phyloP scores from a whole-genome alignment of 768 basidiomycete species.

The Mycena galericulata region DNA sequence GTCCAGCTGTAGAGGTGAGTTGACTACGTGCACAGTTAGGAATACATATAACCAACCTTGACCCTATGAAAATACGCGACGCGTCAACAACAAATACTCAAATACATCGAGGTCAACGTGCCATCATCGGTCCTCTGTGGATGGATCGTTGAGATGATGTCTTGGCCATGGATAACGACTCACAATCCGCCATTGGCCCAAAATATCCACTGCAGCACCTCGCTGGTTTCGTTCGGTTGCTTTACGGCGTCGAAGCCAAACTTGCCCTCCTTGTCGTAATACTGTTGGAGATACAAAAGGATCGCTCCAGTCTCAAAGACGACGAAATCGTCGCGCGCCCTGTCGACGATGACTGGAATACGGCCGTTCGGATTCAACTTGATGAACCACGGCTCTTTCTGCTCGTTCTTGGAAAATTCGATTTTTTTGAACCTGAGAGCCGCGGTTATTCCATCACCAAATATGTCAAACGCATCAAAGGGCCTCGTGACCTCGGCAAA shows the following conservation, averaged over 20 bases:
- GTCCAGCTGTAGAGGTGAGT: conserved; percentile 13
- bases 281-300: conserved; percentile 55
- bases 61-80: not conserved
- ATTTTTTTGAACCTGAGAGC: conserved; percentile 33
- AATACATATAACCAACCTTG: not conserved
- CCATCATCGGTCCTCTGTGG: conserved; percentile 34
- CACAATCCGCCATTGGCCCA: conserved; percentile 46
- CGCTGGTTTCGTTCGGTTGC: conserved; percentile 48
- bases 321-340: conserved; percentile 43
- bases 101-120: not conserved
- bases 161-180: not conserved
- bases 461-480: too few relatives aligned
- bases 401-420: conserved; percentile 33
- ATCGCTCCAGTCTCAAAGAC: conserved; percentile 62
- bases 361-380: conserved; percentile 56
- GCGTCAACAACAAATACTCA: not conserved
- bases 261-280: conserved; percentile 56
- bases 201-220: conserved; percentile 62
- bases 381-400: conserved; percentile 51
- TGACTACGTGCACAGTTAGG: not conserved
- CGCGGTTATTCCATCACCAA: not conserved
- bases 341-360: conserved; percentile 51
- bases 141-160: not conserved
- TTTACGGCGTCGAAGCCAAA: conserved; percentile 52
- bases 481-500: too few relatives aligned